Conservation (phyloP, 805 yeast genomes). For the Yarrowia sp. region DNA sequence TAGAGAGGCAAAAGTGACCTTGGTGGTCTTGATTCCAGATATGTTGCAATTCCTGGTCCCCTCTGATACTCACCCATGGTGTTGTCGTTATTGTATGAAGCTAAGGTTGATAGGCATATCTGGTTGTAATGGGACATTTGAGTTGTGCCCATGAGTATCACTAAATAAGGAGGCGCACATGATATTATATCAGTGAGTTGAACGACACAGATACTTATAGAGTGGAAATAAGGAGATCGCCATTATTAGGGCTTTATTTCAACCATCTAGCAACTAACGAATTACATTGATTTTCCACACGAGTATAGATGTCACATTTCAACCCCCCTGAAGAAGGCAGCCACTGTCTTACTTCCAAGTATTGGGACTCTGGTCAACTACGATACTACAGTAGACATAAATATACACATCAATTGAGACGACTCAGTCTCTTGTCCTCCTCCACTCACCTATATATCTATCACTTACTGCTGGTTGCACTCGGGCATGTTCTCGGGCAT, state of each 20-base stretch:
- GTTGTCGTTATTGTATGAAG: background rate
- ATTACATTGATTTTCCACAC: too few relatives aligned
- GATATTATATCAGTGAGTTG: background rate
- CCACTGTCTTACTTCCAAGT: background rate
- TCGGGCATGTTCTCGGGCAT: slow-evolving; percentile 26
- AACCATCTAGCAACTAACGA: too few relatives aligned
- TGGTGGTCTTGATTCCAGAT: background rate
- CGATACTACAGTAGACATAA: background rate
- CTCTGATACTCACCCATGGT: slow-evolving; percentile 10
- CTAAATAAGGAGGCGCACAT: background rate
- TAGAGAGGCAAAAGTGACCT: background rate
- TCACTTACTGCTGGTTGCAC: slow-evolving; percentile 23
- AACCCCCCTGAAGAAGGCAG: too few relatives aligned
- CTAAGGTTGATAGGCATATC: slow-evolving; percentile 20
- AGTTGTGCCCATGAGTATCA: background rate
- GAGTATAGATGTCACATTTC: too few relatives aligned
- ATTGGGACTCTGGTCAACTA: too few relatives aligned
- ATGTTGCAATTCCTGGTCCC: background rate
- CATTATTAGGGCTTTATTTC: too few relatives aligned
- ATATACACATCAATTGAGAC: slow-evolving; percentile 14
- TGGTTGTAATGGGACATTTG: slow-evolving; percentile 1
- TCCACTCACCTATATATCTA: slow-evolving; percentile 1
- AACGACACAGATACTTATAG: too few relatives aligned
- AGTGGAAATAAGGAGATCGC: too few relatives aligned
- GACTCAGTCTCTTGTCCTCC: background rate